These are phyloP conservation scores for Sporothrix brasiliensis DNA, from an alignment of 2,329 filamentous ascomycete genomes.

Conservation along the genomic window DNA sequence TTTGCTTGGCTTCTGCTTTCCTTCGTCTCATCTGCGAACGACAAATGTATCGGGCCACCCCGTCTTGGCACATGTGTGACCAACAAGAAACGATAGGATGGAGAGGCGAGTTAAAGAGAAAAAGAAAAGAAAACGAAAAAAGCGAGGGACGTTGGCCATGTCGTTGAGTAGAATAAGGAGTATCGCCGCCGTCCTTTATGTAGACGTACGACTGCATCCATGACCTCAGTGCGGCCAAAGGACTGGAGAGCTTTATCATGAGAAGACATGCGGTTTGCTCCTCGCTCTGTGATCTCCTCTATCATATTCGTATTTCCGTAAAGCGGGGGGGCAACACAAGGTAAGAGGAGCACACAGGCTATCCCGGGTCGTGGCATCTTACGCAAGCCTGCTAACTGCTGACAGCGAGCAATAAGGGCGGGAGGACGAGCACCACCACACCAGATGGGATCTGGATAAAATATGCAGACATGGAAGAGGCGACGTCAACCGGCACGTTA, in stretches of 20 bases:
- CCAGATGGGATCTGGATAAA: background rate
- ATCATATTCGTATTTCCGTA: background rate
- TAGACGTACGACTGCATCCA: no score
- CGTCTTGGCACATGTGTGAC: background rate
- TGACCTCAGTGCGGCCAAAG: no score
- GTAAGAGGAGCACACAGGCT: background rate
- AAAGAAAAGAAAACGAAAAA: background rate
- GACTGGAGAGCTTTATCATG: no score
- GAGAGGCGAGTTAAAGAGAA: no score
- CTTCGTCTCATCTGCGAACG: background rate
- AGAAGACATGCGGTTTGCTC: no score
- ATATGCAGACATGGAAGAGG: background rate
- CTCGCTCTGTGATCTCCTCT: background rate
- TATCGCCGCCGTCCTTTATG: background rate
- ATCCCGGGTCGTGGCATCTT: slow-evolving; percentile 15
- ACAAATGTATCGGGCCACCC: background rate
- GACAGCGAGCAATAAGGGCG: background rate
- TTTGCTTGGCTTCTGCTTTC: background rate
- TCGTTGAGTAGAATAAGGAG: background rate
- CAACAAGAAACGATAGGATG: background rate
- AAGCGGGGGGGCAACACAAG: background rate
- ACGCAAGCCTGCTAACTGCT: background rate
- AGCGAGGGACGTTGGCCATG: background rate
- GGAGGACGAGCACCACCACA: background rate
- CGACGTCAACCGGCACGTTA: background rate